phyloP scores from a whole-genome alignment of 768 basidiomycete genomes.

The Naganishia vaughanmartiniae region DNA sequence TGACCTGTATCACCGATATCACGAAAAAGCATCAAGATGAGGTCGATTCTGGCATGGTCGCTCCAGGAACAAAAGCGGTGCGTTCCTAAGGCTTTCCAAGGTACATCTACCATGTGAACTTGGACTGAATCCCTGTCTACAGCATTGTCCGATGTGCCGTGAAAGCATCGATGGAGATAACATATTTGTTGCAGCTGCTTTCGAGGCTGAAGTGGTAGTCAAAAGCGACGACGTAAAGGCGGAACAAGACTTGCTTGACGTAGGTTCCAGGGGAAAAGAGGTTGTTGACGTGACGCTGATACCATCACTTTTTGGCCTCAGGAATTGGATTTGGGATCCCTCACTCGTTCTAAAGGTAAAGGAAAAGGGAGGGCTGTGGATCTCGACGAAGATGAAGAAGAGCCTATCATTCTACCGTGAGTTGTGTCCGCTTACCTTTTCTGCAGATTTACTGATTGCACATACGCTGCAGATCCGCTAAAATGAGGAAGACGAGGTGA shows the following conservation, averaged over 20 bases:
- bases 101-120: not conserved
- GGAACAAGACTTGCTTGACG: constrained; percentile 22
- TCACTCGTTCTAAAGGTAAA: constrained; percentile 27
- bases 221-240: constrained; percentile 27
- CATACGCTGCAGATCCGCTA: constrained; percentile 59
- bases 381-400: constrained; percentile 29
- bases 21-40: constrained; percentile 15
- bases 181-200: constrained; percentile 62
- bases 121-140: not conserved
- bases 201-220: constrained; percentile 56
- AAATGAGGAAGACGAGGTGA: constrained; percentile 57
- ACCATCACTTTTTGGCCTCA: constrained; percentile 25
- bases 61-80: constrained; percentile 55
- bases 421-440: not conserved
- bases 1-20: constrained; percentile 22
- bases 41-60: constrained; percentile 52
- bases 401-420: constrained; percentile 15
- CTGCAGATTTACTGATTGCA: constrained; percentile 51
- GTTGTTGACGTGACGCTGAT: constrained; percentile 30
- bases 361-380: constrained; percentile 20
- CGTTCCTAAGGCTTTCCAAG: constrained; percentile 45
- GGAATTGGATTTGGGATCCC: constrained; percentile 8
- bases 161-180: constrained; percentile 56
- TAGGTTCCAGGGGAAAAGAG: not conserved
- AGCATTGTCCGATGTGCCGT: constrained; percentile 65